Conservation (phyloP, 352 stramenopile species). For the Pythium phragmiticola region DNA sequence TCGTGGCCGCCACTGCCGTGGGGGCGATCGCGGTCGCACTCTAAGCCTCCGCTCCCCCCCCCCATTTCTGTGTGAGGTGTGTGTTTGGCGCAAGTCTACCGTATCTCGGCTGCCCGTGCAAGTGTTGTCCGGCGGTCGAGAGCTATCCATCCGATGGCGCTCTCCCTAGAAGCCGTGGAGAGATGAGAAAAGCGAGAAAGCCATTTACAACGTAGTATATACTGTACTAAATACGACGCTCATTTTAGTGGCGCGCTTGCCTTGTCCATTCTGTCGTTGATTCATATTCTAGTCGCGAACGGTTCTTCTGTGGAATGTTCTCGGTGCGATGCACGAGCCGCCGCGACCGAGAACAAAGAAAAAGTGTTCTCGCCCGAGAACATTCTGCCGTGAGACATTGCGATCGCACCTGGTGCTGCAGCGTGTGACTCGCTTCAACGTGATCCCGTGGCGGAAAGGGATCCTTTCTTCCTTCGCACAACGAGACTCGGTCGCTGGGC, state of each 20-base stretch:
- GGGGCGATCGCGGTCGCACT: conserved; percentile 14
- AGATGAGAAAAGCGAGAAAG: neutral
- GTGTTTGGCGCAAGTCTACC: neutral
- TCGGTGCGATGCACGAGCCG: neutral
- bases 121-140: conserved; percentile 4
- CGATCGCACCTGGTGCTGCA: neutral
- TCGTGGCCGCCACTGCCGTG: conserved; percentile 12
- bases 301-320: neutral
- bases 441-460: neutral
- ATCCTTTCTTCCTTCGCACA: too few species aligned
- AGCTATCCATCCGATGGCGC: too few species aligned
- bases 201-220: neutral
- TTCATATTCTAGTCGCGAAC: neutral
- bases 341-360: too few species aligned
- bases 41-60: conserved; percentile 2
- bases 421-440: neutral
- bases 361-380: too few species aligned
- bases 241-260: neutral
- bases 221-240: neutral
- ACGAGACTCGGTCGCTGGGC: too few species aligned
- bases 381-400: too few species aligned
- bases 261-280: neutral
- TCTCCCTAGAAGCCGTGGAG: too few species aligned
- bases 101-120: neutral
- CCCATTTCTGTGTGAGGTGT: neutral